Evolutionary conservation across 129 eudicot species (phyloP).

Genomic region (Lactuca saligna): DNA sequence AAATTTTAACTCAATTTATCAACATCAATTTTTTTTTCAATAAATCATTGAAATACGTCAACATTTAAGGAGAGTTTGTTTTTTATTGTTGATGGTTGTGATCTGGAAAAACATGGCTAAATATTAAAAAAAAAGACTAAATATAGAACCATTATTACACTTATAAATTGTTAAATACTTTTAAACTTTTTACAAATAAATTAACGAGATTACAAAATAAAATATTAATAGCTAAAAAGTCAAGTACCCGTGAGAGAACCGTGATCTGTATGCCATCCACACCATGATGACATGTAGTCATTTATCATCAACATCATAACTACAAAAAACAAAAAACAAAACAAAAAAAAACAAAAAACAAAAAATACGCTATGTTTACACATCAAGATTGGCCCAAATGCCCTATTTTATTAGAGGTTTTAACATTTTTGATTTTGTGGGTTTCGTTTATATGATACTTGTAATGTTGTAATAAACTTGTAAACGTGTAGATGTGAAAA

Average conservation of each 20-base stretch:
- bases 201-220: background rate
- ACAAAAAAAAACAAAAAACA: no score
- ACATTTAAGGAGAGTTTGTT: no score
- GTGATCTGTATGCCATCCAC: conserved; percentile 99
- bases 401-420: background rate
- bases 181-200: no score
- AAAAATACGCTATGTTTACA: background rate
- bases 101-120: background rate
- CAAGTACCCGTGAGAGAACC: conserved; percentile 88
- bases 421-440: background rate
- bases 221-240: conserved; percentile 2
- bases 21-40: background rate
- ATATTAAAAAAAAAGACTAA: no score
- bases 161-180: no score
- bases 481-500: conserved; percentile 9
- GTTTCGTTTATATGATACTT: background rate
- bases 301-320: conserved; percentile 46
- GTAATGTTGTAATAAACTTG: conserved; percentile 3
- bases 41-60: background rate
- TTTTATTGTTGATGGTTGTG: background rate
- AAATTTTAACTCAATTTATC: background rate
- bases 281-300: conserved; percentile 87
- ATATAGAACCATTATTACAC: no score
- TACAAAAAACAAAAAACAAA: conserved; percentile 40
- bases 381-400: background rate